These are phyloP conservation scores for Rhamnella rubrinervis DNA, from an alignment of 331 rosid genomes.

Conservation along the genomic window DNA sequence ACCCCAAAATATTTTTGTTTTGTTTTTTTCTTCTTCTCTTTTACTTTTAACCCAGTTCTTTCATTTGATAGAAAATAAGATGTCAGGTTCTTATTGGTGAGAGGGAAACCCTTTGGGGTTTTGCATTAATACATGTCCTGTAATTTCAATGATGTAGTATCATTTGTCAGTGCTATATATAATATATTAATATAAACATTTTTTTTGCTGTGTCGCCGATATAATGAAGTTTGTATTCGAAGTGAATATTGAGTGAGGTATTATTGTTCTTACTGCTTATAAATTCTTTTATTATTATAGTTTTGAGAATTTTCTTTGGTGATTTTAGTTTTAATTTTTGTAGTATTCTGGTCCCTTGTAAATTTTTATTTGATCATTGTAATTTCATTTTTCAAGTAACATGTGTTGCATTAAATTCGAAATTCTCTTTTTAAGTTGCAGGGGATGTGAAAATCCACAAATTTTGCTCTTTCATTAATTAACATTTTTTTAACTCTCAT, in stretches of 20 bases:
- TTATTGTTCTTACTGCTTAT: constrained; percentile 35
- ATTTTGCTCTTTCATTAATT: too few relatives aligned
- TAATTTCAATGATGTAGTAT: constrained; percentile 43
- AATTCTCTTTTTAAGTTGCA: too few relatives aligned
- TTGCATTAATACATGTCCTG: constrained; percentile 36
- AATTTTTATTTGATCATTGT: neutral
- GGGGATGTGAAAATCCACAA: too few relatives aligned
- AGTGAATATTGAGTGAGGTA: constrained; percentile 33
- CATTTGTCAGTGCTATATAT: constrained; percentile 29
- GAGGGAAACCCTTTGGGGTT: constrained; percentile 34
- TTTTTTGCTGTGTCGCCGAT: constrained; percentile 39
- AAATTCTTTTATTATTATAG: neutral
- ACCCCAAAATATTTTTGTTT: constrained; percentile 24
- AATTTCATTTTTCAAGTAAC: neutral
- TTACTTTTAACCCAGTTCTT: constrained; percentile 25
- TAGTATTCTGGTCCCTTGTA: too few relatives aligned
- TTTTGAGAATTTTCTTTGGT: neutral
- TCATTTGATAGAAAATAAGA: constrained; percentile 43
- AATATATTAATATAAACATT: neutral
- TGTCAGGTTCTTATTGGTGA: constrained; percentile 39
- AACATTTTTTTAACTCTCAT: too few relatives aligned
- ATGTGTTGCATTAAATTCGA: too few relatives aligned
- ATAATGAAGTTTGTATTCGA: constrained; percentile 45
- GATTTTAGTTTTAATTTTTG: too few relatives aligned
- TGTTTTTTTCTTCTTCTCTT: neutral